A percentile compares a stretch with the other conserved stretches of the same genome.
Conservation (phyloP, 2,329 filamentous ascomycete species). For the Aspergillus fumigatiaffinis region DNA sequence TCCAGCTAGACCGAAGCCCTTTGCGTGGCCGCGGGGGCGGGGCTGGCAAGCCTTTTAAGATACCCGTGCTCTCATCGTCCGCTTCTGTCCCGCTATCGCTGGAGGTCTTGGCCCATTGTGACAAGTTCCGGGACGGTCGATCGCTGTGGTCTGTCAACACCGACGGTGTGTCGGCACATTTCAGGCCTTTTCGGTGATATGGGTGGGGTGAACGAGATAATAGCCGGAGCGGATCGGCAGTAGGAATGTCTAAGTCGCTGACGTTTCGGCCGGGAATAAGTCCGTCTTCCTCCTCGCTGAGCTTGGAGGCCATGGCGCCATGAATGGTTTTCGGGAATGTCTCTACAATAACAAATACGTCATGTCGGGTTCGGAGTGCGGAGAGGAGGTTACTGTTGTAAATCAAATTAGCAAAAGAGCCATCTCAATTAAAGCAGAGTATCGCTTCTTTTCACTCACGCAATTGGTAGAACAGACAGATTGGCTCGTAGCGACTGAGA, state of each 20-base stretch:
- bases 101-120: slow-evolving; percentile 56
- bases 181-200: slow-evolving; percentile 58
- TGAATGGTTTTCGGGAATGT: slow-evolving; percentile 13
- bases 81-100: slow-evolving; percentile 94
- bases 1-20: slow-evolving; percentile 57
- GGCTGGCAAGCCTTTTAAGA: slow-evolving; percentile 79
- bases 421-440: not conserved
- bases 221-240: slow-evolving; percentile 39
- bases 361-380: slow-evolving; percentile 22
- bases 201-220: slow-evolving; percentile 64
- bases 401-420: not conserved
- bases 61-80: slow-evolving; percentile 76
- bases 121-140: slow-evolving; percentile 25
- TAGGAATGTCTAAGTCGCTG: slow-evolving; percentile 15
- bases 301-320: slow-evolving; percentile 33
- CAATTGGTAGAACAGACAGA: not conserved
- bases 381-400: slow-evolving; percentile 4
- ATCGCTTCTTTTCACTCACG: not conserved
- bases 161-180: slow-evolving; percentile 53
- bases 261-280: slow-evolving; percentile 18
- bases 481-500: not conserved
- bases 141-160: slow-evolving; percentile 31
- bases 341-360: slow-evolving; percentile 23
- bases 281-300: slow-evolving; percentile 27
- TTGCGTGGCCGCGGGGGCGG: slow-evolving; percentile 71